A percentile compares a stretch with the other conserved stretches of the same genome.
Conservation (phyloP, 495 filamentous ascomycete species). For the Lophiostoma macrostomum region DNA sequence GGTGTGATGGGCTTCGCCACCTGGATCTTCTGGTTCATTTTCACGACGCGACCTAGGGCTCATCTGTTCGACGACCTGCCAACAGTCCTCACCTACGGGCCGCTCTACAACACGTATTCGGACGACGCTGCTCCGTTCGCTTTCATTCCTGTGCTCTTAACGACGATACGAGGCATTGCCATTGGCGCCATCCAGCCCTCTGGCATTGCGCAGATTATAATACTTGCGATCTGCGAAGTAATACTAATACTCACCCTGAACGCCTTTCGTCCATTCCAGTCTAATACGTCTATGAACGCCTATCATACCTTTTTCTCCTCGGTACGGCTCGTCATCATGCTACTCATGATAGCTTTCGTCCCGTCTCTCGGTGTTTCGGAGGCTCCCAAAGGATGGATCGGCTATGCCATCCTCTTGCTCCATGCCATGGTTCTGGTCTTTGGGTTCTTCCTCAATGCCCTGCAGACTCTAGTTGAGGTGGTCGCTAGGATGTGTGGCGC, state of each 20-base stretch:
- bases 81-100: constrained; percentile 85
- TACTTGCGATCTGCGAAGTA: constrained; percentile 91
- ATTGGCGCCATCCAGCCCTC: constrained; percentile 91
- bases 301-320: constrained; percentile 84
- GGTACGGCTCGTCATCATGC: constrained; percentile 71
- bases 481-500: constrained; percentile 74
- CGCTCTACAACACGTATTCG: constrained; percentile 95
- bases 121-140: constrained; percentile 88
- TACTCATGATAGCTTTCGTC: constrained; percentile 84
- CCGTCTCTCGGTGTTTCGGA: constrained; percentile 75
- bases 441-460: constrained; percentile 87
- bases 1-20: constrained; percentile 65
- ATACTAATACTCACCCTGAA: constrained; percentile 83
- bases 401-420: constrained; percentile 83
- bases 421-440: constrained; percentile 87
- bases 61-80: constrained; percentile 89
- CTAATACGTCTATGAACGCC: constrained; percentile 94
- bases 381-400: constrained; percentile 85
- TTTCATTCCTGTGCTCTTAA: constrained; percentile 77
- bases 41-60: constrained; percentile 73
- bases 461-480: constrained; percentile 87
- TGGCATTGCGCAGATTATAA: constrained; percentile 84
- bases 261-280: constrained; percentile 85
- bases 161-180: constrained; percentile 79
- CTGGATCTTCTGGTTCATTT: constrained; percentile 79